Conservation (phyloP, 768 basidiomycete genomes). For the Amanita phalloides region DNA sequence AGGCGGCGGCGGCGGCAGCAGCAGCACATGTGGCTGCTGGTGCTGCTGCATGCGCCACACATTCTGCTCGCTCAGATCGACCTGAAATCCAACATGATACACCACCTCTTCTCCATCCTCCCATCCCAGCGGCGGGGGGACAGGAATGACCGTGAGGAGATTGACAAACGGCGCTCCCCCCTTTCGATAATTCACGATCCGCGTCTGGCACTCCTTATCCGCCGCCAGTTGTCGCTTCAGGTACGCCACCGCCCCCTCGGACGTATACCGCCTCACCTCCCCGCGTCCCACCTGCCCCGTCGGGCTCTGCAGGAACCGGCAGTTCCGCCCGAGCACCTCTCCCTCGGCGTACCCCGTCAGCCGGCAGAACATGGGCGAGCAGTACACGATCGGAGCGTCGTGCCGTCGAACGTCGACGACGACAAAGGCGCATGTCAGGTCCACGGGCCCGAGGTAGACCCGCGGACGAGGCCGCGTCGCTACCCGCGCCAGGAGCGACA, state of each 20-base stretch:
- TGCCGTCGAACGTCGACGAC: conserved; percentile 76
- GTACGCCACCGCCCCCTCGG: conserved; percentile 47
- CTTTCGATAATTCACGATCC: conserved; percentile 82
- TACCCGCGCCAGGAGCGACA: conserved; percentile 74
- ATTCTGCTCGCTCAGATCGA: conserved; percentile 51
- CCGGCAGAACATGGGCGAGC: conserved; percentile 70
- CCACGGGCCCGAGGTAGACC: conserved; percentile 81
- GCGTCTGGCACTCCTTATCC: conserved; percentile 84
- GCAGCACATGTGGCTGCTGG: too few species aligned
- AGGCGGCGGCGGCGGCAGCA: too few species aligned
- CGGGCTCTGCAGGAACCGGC: conserved; percentile 84
- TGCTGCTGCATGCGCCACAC: too few species aligned
- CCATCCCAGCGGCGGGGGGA: conserved; percentile 57
- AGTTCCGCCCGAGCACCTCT: conserved; percentile 85
- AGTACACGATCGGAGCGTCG: conserved; percentile 87
- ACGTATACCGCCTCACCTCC: conserved; percentile 43
- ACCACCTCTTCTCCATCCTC: conserved; percentile 65
- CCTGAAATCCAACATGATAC: conserved; percentile 93
- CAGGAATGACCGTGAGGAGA: conserved; percentile 84
- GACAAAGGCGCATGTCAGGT: conserved; percentile 86
- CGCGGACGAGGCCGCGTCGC: conserved; percentile 62
- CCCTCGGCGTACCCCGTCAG: conserved; percentile 66
- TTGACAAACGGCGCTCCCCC: conserved; percentile 84
- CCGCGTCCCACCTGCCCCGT: conserved; percentile 29
- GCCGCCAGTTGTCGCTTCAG: conserved; percentile 56